phyloP scores from a whole-genome alignment of 1,139 yeast genomes.

The Wickerhamomyces sp. region DNA sequence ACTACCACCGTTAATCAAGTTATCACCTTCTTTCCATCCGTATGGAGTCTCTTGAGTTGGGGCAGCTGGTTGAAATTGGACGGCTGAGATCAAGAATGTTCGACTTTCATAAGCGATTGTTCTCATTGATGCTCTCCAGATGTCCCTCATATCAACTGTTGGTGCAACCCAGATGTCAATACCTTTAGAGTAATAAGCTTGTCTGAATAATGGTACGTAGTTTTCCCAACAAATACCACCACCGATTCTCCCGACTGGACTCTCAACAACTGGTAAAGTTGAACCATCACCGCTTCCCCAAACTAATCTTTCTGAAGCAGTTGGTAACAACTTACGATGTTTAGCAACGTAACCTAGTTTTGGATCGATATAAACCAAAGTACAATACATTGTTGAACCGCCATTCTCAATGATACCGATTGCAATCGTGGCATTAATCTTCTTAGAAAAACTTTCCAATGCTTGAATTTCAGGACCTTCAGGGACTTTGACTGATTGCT shows the following conservation, averaged over 20 bases:
- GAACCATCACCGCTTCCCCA: slow-evolving; percentile 42
- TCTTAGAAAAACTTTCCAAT: slow-evolving; percentile 25
- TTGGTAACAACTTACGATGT: slow-evolving; percentile 37
- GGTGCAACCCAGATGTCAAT: slow-evolving; percentile 36
- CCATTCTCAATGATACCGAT: slow-evolving; percentile 34
- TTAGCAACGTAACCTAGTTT: slow-evolving; percentile 31
- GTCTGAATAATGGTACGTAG: slow-evolving; percentile 29
- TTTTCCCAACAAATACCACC: slow-evolving; percentile 43
- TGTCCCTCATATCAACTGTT: slow-evolving; percentile 35
- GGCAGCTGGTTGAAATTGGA: slow-evolving; percentile 24
- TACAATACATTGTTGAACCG: slow-evolving; percentile 33
- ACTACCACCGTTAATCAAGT: slow-evolving; percentile 34
- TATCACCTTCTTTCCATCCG: slow-evolving; percentile 15
- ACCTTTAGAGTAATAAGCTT: slow-evolving; percentile 36
- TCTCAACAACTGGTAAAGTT: slow-evolving; percentile 29
- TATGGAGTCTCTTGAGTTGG: slow-evolving; percentile 6
- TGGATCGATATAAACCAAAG: slow-evolving; percentile 33
- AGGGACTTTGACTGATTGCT: slow-evolving; percentile 28
- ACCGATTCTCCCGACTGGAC: slow-evolving; percentile 31
- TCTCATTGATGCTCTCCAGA: slow-evolving; percentile 32
- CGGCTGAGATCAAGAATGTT: slow-evolving; percentile 30
- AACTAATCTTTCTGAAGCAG: slow-evolving; percentile 35
- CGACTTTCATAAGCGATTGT: slow-evolving; percentile 34
- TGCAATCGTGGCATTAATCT: slow-evolving; percentile 26
- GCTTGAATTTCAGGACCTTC: slow-evolving; percentile 27